These are phyloP conservation scores for Dryas drummondii DNA, from an alignment of 306 rosid species.

Conservation along the genomic window DNA sequence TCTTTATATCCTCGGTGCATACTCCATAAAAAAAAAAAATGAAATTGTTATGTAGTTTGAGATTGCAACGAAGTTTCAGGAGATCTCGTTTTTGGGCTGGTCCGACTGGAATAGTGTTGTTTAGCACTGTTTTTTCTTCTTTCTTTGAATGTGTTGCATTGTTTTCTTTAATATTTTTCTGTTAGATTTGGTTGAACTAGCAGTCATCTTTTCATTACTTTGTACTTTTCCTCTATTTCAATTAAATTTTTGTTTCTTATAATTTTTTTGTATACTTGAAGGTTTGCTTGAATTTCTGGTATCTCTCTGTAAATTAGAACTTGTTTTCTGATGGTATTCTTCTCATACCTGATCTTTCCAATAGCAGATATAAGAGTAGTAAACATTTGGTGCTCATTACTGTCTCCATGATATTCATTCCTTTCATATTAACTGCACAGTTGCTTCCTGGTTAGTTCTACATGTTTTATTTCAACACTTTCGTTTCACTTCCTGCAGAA, in stretches of 20 bases:
- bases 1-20: no score
- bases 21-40: no score
- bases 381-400: conserved; percentile 1
- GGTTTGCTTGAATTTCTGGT: background rate
- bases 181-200: background rate
- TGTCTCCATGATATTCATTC: background rate
- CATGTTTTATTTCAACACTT: background rate
- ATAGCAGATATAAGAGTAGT: background rate
- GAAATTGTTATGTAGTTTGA: no score
- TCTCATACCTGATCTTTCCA: no score
- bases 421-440: background rate
- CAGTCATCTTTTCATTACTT: background rate
- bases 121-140: background rate
- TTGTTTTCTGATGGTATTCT: background rate
- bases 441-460: background rate
- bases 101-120: no score
- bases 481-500: conserved; percentile 38
- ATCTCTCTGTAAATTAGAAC: background rate
- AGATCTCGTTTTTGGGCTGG: no score
- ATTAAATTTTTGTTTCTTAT: background rate
- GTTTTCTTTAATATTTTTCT: no score
- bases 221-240: background rate
- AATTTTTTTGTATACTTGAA: background rate
- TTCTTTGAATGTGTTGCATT: background rate
- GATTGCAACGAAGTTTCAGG: no score